Evolutionary conservation across 768 basidiomycete genomes (phyloP).

Genomic region (Mycena maculata): DNA sequence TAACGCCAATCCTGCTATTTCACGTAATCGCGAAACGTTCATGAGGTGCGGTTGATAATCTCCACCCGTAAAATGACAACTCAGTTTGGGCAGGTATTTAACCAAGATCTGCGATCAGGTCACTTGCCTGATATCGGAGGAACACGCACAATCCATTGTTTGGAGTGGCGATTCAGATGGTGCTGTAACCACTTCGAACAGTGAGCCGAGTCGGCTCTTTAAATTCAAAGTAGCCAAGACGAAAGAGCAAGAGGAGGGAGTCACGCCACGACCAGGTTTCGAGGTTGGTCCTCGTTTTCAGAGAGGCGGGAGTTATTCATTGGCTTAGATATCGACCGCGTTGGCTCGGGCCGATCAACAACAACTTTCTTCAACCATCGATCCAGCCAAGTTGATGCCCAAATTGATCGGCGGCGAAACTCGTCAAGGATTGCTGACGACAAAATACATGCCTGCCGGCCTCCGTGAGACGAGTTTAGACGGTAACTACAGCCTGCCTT

Average conservation of each 20-base stretch:
- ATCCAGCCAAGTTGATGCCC: constrained; percentile 11
- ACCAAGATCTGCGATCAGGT: constrained; percentile 69
- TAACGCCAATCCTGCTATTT: constrained; percentile 52
- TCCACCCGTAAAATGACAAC: neutral
- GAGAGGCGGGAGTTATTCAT: neutral
- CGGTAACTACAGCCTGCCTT: neutral
- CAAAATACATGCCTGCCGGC: constrained; percentile 6
- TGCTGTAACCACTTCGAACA: constrained; percentile 38
- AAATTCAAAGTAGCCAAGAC: constrained; percentile 65
- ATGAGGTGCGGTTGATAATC: constrained; percentile 56
- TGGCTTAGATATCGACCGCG: constrained; percentile 4
- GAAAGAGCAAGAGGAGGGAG: constrained; percentile 64
- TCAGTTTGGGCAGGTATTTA: constrained; percentile 58
- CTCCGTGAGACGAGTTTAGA: neutral
- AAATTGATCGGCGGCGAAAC: constrained; percentile 19
- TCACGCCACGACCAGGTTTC: constrained; percentile 56
- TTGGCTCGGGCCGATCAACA: neutral
- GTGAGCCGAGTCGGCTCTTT: constrained; percentile 58
- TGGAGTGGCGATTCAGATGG: constrained; percentile 50
- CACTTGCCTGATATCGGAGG: constrained; percentile 60
- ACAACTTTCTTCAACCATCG: neutral
- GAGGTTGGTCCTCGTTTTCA: constrained; percentile 44
- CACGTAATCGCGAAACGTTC: constrained; percentile 67
- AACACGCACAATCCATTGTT: constrained; percentile 56
- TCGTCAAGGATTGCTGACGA: constrained; percentile 13